Percentiles rank a stretch among this genome's conserved stretches.
Evolutionary conservation across 2,329 filamentous ascomycete genomes (phyloP).

Genomic region (Tolypocladium guangdongense): DNA sequence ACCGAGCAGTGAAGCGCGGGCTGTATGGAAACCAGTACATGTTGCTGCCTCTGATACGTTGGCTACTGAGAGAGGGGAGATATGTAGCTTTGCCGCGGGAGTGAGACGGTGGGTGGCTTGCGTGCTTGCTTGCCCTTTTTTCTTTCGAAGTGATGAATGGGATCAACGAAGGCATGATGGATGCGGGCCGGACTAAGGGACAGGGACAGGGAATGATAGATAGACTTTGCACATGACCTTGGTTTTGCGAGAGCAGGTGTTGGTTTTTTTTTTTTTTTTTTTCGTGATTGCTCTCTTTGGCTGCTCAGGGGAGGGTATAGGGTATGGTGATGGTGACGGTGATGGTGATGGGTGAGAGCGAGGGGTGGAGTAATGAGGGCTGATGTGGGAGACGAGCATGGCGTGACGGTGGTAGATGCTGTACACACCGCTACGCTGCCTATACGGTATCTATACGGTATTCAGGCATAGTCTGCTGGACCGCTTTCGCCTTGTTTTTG

Average conservation of each 20-base stretch:
- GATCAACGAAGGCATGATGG: background rate
- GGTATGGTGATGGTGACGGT: too few species aligned
- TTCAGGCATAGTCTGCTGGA: too few species aligned
- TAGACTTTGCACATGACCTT: conserved; percentile 9
- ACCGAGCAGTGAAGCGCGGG: background rate
- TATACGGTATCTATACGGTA: too few species aligned
- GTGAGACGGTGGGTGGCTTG: background rate
- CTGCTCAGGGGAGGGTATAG: background rate
- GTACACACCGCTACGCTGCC: too few species aligned
- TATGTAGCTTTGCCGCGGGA: background rate
- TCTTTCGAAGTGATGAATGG: background rate
- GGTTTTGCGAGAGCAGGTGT: background rate
- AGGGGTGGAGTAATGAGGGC: background rate
- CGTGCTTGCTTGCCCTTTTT: background rate
- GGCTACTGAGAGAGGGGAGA: background rate
- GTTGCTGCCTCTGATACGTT: background rate
- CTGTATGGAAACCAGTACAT: background rate
- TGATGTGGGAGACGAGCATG: background rate
- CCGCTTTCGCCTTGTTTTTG: background rate
- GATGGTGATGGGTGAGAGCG: background rate
- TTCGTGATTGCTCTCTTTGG: background rate
- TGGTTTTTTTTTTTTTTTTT: background rate
- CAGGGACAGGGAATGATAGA: conserved; percentile 6
- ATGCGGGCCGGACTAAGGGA: background rate
- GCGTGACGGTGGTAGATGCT: background rate